These are phyloP conservation scores for Nematodospora anomalae DNA, from an alignment of 1,139 yeast species.

Conservation along the genomic window DNA sequence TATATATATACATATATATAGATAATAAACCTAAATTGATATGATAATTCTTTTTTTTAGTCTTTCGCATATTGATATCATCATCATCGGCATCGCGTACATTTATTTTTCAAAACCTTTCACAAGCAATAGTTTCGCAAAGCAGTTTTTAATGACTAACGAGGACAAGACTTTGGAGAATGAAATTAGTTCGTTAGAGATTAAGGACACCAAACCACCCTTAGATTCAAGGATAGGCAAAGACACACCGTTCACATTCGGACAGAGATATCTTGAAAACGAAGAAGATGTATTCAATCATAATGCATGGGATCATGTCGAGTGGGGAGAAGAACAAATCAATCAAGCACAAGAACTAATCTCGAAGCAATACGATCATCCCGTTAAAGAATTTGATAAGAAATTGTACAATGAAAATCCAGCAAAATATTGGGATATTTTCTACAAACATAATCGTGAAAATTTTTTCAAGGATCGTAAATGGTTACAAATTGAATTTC, in stretches of 20 bases:
- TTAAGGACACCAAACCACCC: conserved; percentile 27
- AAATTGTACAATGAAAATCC: conserved; percentile 78
- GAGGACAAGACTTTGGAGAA: neutral
- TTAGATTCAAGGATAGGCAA: conserved; percentile 68
- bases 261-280: conserved; percentile 73
- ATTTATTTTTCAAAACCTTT: neutral
- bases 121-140: neutral
- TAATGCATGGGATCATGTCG: conserved; percentile 98
- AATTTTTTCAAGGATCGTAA: conserved; percentile 95
- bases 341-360: conserved; percentile 74
- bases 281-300: conserved; percentile 86
- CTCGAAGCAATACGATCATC: conserved; percentile 70
- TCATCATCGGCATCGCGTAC: neutral
- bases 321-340: conserved; percentile 93
- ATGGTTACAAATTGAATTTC: conserved; percentile 95
- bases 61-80: too few species aligned
- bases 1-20: too few species aligned
- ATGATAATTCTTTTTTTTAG: conserved; percentile 1
- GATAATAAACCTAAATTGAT: too few species aligned
- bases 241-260: conserved; percentile 88
- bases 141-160: neutral
- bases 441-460: conserved; percentile 85
- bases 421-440: conserved; percentile 93
- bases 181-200: neutral
- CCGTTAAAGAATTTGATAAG: conserved; percentile 86